A percentile compares a stretch with the other conserved stretches of the same genome.
Evolutionary conservation across 768 basidiomycete species (phyloP).

Genomic region (Neoboletus magnificus): DNA sequence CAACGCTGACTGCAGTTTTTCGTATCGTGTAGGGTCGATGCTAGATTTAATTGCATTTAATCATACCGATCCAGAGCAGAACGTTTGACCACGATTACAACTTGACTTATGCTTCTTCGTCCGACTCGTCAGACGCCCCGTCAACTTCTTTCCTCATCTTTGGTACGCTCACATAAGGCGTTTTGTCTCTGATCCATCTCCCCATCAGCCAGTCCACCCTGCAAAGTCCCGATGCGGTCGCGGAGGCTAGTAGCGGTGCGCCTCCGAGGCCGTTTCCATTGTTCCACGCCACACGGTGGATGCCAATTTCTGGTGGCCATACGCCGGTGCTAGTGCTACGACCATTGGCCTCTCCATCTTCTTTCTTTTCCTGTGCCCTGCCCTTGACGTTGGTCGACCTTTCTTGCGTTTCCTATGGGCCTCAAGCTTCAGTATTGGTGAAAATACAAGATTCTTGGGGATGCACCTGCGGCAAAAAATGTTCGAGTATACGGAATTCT

Average conservation of each 20-base stretch:
- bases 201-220: slow-evolving; percentile 80
- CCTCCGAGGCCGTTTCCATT: slow-evolving; percentile 60
- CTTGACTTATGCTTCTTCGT: slow-evolving; percentile 19
- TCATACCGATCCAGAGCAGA: too few relatives aligned
- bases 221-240: slow-evolving; percentile 81
- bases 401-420: slow-evolving; percentile 45
- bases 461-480: slow-evolving; percentile 69
- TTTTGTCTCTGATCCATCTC: slow-evolving; percentile 62
- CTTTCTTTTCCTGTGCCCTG: slow-evolving; percentile 30
- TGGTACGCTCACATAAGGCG: slow-evolving; percentile 64
- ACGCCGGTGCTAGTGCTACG: slow-evolving; percentile 50
- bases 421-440: not conserved
- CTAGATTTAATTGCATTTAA: not conserved
- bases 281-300: slow-evolving; percentile 84
- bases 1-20: not conserved
- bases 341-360: slow-evolving; percentile 14
- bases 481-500: slow-evolving; percentile 86
- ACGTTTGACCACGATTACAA: not conserved
- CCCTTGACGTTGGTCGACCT: slow-evolving; percentile 32
- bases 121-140: slow-evolving; percentile 35
- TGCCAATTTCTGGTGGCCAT: slow-evolving; percentile 76
- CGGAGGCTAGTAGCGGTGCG: slow-evolving; percentile 66
- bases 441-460: not conserved
- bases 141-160: slow-evolving; percentile 60
- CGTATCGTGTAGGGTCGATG: not conserved